These are phyloP conservation scores for Mortierella sp. DNA, from an alignment of 371 early-diverging fungal genomes.

Conservation along the genomic window DNA sequence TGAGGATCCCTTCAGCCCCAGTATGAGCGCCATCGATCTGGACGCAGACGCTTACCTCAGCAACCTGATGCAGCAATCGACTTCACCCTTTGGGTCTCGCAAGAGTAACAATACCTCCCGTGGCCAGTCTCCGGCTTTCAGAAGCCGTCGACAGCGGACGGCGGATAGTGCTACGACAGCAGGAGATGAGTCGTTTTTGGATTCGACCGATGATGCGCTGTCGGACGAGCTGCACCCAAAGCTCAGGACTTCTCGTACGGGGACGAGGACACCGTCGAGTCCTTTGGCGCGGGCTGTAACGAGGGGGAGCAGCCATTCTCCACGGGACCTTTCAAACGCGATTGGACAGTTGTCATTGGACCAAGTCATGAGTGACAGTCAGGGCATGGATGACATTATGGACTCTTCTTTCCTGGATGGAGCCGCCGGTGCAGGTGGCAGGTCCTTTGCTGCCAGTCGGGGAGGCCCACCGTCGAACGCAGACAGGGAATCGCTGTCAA, in stretches of 20 bases:
- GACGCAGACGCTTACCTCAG: constrained; percentile 45
- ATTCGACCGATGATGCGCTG: constrained; percentile 44
- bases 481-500: neutral
- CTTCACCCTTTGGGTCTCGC: constrained; percentile 39
- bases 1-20: constrained; percentile 56
- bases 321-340: constrained; percentile 13
- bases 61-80: constrained; percentile 40
- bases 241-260: constrained; percentile 34
- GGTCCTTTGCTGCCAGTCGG: neutral
- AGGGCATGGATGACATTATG: constrained; percentile 13
- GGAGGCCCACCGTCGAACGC: neutral
- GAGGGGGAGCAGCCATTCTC: constrained; percentile 16
- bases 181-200: constrained; percentile 47
- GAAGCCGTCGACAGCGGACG: constrained; percentile 31
- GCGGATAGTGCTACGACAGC: constrained; percentile 1
- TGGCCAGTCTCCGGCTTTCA: constrained; percentile 51
- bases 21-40: constrained; percentile 48
- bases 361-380: constrained; percentile 26
- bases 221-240: constrained; percentile 47
- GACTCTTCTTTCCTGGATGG: neutral
- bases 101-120: constrained; percentile 31
- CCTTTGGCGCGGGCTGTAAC: constrained; percentile 41
- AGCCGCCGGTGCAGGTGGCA: neutral
- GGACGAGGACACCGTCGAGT: constrained; percentile 40
- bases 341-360: constrained; percentile 30